Evolutionary conservation across 2,329 filamentous ascomycete species (phyloP), one percentile per base, ranked within the genome.

Genomic region (Teratosphaeria epicoccoides): DNA sequence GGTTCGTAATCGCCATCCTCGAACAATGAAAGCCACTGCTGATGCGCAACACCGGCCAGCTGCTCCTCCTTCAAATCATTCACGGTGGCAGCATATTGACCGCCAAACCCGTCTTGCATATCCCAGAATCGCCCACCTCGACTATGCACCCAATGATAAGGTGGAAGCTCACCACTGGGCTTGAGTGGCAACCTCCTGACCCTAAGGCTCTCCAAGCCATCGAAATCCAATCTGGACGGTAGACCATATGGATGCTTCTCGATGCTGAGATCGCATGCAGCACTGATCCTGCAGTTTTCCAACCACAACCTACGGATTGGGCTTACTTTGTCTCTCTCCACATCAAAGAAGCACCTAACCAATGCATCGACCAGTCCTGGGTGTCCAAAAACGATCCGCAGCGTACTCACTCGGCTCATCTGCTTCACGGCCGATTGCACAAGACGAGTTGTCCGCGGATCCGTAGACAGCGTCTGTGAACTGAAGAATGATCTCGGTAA

Each of bases 301-400:
- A 76, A 60, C 73, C 73, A 76, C 4, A 76, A 63, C 49, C 63
- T 69, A 10, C 68, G 64, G 12, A 75, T 52, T 2, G 65, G 65
- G 6, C 61, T 55, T 17, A 55, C 55, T 2, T 62, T 61, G 10
- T 61, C 55, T 17, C 68, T 57, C 2, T 50, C 22, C 12, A 59
- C 58, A 43, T 70, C 63, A 24, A 75, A 65, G 53, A 75, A 68
- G 24, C 68, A 68, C 2, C 66, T 56, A 7, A 76, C 43, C 10
- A 76, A 61, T 4, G 60, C 65, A 24, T 67, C 67, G 1, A 68
- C 70, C 10, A 76, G 53, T 29, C 61, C 62, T 51, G 67, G 68
- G 55, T 76, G 73, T 0, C 73, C 73, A 47, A 71, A 68, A 9
- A 75, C 61, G 20, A 76, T 69, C 6, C 71, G 59, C 29, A 76